phyloP scores from a whole-genome alignment of 345 rosid species.

The Aurinia saxatilis region DNA sequence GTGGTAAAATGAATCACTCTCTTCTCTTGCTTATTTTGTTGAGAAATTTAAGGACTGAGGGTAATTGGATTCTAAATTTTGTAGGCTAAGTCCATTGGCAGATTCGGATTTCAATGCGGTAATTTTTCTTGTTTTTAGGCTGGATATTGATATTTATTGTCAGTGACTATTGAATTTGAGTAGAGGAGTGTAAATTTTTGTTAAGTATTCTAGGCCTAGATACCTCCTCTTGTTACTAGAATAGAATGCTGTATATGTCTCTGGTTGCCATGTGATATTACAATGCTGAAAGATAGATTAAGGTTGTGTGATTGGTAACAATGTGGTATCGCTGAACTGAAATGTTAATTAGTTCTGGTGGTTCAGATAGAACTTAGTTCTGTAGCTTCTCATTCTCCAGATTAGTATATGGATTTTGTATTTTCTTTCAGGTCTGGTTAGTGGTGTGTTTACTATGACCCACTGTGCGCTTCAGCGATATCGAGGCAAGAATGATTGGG shows the following conservation, averaged over 20 bases:
- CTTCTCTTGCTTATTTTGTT: background rate
- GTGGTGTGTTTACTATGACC: slow-evolving; percentile 56
- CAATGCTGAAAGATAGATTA: too few species aligned
- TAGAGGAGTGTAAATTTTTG: too few species aligned
- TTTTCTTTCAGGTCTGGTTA: slow-evolving; percentile 52
- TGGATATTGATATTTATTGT: too few species aligned
- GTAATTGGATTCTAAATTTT: slow-evolving; percentile 10
- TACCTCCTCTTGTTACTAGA: too few species aligned
- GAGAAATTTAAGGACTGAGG: too few species aligned
- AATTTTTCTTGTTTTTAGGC: slow-evolving; percentile 9
- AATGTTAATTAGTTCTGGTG: too few species aligned
- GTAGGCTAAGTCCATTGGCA: slow-evolving; percentile 62
- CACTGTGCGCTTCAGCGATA: slow-evolving; percentile 63
- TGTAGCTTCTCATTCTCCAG: background rate
- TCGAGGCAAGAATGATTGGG: slow-evolving; percentile 67
- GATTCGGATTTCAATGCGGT: slow-evolving; percentile 63
- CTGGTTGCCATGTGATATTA: too few species aligned
- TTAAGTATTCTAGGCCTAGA: too few species aligned
- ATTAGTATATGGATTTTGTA: background rate
- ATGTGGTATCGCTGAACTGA: too few species aligned
- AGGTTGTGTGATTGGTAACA: too few species aligned
- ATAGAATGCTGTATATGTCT: too few species aligned
- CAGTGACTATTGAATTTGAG: too few species aligned
- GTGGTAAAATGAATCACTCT: slow-evolving; percentile 43
- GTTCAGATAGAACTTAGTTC: background rate